phyloP scores from a whole-genome alignment of 495 filamentous ascomycete species.

The Xanthoparmelia taractica region DNA sequence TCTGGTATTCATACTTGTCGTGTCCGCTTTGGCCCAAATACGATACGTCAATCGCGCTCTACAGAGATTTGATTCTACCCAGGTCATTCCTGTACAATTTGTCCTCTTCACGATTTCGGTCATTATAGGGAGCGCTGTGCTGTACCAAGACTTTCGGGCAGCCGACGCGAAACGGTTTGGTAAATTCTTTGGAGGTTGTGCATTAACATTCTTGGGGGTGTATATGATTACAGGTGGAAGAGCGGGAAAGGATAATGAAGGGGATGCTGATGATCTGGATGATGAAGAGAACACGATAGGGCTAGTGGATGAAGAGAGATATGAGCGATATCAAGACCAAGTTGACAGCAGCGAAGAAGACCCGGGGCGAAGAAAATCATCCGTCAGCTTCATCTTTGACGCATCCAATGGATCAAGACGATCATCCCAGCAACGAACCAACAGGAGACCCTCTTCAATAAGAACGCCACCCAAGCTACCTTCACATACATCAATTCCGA shows the following conservation, averaged over 20 bases:
- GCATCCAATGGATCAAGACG: constrained; percentile 12
- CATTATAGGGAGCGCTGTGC: constrained; percentile 83
- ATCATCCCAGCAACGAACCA: constrained; percentile 14
- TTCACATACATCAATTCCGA: constrained; percentile 15
- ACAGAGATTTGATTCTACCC: constrained; percentile 90
- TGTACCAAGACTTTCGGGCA: constrained; percentile 90
- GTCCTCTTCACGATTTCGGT: constrained; percentile 93
- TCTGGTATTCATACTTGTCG: constrained; percentile 65
- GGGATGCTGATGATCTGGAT: constrained; percentile 37
- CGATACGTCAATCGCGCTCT: constrained; percentile 92
- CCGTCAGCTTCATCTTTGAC: constrained; percentile 19
- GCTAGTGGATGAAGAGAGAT: constrained; percentile 38
- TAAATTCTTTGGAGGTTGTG: constrained; percentile 85
- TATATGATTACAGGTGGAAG: constrained; percentile 77
- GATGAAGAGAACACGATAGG: constrained; percentile 46
- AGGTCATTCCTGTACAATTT: constrained; percentile 95
- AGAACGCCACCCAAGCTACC: constrained; percentile 12
- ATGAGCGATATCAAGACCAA: constrained; percentile 39
- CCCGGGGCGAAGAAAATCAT: constrained; percentile 20
- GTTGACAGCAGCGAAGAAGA: constrained; percentile 28
- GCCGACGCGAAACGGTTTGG: constrained; percentile 57
- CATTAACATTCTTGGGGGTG: constrained; percentile 86
- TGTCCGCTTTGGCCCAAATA: constrained; percentile 87
- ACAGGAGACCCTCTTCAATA: not conserved
- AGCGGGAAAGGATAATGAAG: constrained; percentile 38